Base-by-base conservation (phyloP, 2,329 filamentous ascomycete species). In the Aureobasidium mangrovei region DNA sequence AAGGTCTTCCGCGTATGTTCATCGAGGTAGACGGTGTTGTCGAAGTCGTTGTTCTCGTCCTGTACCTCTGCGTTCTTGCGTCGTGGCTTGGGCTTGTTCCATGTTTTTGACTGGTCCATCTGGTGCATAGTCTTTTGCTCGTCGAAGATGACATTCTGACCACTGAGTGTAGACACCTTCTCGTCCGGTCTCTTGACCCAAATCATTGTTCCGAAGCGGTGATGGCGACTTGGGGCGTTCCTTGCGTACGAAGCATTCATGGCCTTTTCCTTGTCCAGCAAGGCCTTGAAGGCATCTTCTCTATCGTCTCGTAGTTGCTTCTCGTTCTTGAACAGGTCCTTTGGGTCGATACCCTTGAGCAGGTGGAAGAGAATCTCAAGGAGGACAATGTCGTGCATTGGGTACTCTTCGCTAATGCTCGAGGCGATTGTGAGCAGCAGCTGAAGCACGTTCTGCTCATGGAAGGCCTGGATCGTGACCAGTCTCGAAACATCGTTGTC, bases 121-220 rank as follows among this genome's bases (percentile, higher is more conserved):
- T 95, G 94, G 48, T 86, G 78, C 60, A 95, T 79, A 5, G 86
- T 85, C 38, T 80, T 79, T 7, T 86, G 78, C 5, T 83, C 80
- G 62, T 89, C 83, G 3, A 83, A 80, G 42, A 98, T 79, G 4
- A 87, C 87, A 62, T 90, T 85, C 66, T 97, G 91, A 1, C 93
- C 93, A 0, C 90, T 91, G 1, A 98, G 79, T 0, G 91, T 90
- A 0, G 88, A 86, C 62, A 93, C 81, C 64, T 91, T 91, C 48
- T 86, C 83, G 61, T 91, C 86, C 46, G 90, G 86, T 54, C 91
- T 78, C 72, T 95, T 89, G 36, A 98, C 82, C 91, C 91, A 97
- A 33, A 96, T 83, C 88, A 97, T 97, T 8, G 91, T 95, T 2
- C 93, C 93, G 64, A 97, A 98, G 33, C 93, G 82, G 62, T 91